phyloP scores from a whole-genome alignment of 352 stramenopile genomes.

The Phytophthora citrophthora region DNA sequence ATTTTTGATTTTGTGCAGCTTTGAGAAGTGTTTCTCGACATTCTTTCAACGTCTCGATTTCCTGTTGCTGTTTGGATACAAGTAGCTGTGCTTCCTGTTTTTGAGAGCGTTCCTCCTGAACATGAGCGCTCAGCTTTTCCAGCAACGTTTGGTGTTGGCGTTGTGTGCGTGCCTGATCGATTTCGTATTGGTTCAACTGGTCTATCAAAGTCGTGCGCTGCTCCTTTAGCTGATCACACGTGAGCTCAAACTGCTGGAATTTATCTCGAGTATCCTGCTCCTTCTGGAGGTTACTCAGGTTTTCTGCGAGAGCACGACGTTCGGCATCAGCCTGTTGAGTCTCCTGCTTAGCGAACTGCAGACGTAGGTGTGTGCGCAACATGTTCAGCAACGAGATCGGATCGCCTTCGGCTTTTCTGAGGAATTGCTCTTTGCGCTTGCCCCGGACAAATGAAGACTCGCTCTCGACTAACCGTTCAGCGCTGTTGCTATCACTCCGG shows the following conservation, averaged over 20 bases:
- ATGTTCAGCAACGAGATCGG: conserved; percentile 74
- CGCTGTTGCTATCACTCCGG: conserved; percentile 29
- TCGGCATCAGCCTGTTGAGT: conserved; percentile 38
- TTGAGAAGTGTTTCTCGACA: conserved; percentile 16
- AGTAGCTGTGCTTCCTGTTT: conserved; percentile 16
- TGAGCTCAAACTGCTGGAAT: conserved; percentile 41
- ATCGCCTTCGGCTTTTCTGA: conserved; percentile 65
- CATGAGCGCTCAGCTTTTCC: conserved; percentile 32
- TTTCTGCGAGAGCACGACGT: conserved; percentile 33
- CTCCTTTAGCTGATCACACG: conserved; percentile 25
- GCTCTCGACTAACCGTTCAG: conserved; percentile 12
- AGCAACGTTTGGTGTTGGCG: conserved; percentile 45
- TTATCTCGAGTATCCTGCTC: conserved; percentile 46
- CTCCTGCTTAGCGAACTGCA: conserved; percentile 63
- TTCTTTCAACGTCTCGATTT: conserved; percentile 27
- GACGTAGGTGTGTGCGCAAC: conserved; percentile 69
- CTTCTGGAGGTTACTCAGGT: conserved; percentile 41
- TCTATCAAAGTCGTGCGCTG: conserved; percentile 36
- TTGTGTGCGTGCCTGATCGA: conserved; percentile 32
- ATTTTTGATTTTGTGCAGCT: conserved; percentile 18
- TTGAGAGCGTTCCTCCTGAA: conserved; percentile 21
- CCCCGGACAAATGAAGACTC: conserved; percentile 49
- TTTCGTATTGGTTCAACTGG: conserved; percentile 41
- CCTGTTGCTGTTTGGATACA: conserved; percentile 21
- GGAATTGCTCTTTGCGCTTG: conserved; percentile 63